A percentile compares a stretch with the other conserved stretches of the same genome.
Evolutionary conservation across 2,329 filamentous ascomycete species (phyloP).

Genomic region (Paracorniculantispora psalliotae): DNA sequence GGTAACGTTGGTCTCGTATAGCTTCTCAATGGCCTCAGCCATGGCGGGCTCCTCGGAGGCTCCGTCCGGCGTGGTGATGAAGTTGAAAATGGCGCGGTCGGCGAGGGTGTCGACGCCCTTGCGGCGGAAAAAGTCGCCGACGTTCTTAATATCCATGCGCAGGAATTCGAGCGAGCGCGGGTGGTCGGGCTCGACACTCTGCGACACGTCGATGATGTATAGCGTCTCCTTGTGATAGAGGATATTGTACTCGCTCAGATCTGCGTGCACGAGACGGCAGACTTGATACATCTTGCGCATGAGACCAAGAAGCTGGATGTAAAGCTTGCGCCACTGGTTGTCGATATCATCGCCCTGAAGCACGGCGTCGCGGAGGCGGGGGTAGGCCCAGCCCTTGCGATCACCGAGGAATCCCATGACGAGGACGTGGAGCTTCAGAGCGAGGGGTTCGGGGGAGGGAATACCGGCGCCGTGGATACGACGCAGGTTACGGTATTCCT

Average conservation of each 20-base stretch:
- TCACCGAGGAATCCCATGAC: conserved; percentile 93
- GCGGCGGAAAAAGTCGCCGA: conserved; percentile 84
- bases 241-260: conserved; percentile 97
- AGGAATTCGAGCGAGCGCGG: conserved; percentile 88
- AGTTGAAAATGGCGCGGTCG: conserved; percentile 78
- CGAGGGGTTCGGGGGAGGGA: conserved; percentile 82
- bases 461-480: conserved; percentile 80
- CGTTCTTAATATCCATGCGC: conserved; percentile 97
- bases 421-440: conserved; percentile 87
- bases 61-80: conserved; percentile 63
- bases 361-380: conserved; percentile 80
- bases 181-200: conserved; percentile 95
- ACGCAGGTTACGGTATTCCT: conserved; percentile 91
- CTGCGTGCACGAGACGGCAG: conserved; percentile 88
- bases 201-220: conserved; percentile 95
- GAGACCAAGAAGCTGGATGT: conserved; percentile 76
- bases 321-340: conserved; percentile 70
- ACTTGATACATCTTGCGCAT: conserved; percentile 93
- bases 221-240: conserved; percentile 78
- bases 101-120: conserved; percentile 77
- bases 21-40: conserved; percentile 55
- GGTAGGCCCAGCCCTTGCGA: conserved; percentile 79
- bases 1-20: conserved; percentile 55
- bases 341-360: conserved; percentile 64
- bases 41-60: conserved; percentile 58